phyloP scores from a whole-genome alignment of 441 rosid genomes.

The Hura crepitans region DNA sequence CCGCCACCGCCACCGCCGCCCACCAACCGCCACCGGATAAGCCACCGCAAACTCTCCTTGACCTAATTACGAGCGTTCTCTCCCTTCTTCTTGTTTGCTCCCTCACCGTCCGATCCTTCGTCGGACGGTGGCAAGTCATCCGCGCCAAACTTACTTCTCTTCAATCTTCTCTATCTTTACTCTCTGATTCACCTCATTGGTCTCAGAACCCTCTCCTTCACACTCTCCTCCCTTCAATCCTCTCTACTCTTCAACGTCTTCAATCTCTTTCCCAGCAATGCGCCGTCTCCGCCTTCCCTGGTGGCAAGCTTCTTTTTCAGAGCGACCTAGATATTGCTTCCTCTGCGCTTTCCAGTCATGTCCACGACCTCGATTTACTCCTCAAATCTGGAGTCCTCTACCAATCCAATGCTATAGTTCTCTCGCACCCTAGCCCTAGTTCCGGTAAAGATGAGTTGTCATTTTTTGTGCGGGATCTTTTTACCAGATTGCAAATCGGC shows the following conservation, averaged over 20 bases:
- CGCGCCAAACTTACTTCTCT: conserved; percentile 58
- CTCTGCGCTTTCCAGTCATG: conserved; percentile 50
- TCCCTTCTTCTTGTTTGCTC: conserved; percentile 59
- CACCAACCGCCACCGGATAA: conserved; percentile 22
- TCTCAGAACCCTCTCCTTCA: conserved; percentile 64
- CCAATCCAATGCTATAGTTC: conserved; percentile 61
- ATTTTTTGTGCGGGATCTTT: conserved; percentile 60
- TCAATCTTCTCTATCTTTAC: conserved; percentile 43
- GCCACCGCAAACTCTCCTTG: conserved; percentile 55
- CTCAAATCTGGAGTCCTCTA: conserved; percentile 76
- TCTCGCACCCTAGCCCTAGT: conserved; percentile 53
- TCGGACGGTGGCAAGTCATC: conserved; percentile 75
- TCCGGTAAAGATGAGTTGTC: conserved; percentile 52
- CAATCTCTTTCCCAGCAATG: conserved; percentile 59
- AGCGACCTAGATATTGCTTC: conserved; percentile 83
- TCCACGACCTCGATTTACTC: conserved; percentile 61
- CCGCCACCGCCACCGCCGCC: background rate
- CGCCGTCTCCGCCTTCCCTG: conserved; percentile 43
- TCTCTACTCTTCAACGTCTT: conserved; percentile 71
- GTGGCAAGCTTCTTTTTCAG: conserved; percentile 76
- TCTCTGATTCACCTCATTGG: conserved; percentile 70
- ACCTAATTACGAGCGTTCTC: conserved; percentile 48
- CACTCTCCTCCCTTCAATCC: conserved; percentile 59
- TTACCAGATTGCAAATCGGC: conserved; percentile 71
- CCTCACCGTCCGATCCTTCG: conserved; percentile 50